phyloP scores from a whole-genome alignment of 257 asterid genomes.

The Ajuga chamaepitys region DNA sequence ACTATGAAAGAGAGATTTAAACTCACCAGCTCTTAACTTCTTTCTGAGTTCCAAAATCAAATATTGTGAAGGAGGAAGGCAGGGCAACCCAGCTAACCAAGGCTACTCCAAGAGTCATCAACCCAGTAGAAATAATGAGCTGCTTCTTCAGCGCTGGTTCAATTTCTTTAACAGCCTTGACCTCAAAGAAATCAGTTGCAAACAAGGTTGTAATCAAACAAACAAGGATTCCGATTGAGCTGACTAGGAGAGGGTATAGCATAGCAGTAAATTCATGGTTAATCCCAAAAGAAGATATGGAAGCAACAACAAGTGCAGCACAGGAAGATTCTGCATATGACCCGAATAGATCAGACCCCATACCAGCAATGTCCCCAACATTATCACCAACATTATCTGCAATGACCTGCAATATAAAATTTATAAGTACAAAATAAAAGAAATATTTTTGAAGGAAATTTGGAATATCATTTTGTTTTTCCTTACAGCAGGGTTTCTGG shows the following conservation, averaged over 20 bases:
- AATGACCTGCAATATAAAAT: slow-evolving; percentile 39
- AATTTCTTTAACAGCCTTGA: slow-evolving; percentile 35
- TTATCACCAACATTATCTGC: slow-evolving; percentile 66
- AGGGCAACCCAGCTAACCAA: slow-evolving; percentile 35
- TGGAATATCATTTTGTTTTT: background rate
- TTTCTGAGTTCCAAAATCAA: slow-evolving; percentile 37
- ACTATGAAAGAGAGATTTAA: too few relatives aligned
- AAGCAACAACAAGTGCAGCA: slow-evolving; percentile 55
- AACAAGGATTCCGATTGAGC: slow-evolving; percentile 44
- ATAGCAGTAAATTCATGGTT: slow-evolving; percentile 43
- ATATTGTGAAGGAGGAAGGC: slow-evolving; percentile 50
- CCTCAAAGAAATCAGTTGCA: slow-evolving; percentile 43
- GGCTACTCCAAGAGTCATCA: slow-evolving; percentile 48
- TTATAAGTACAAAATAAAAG: background rate
- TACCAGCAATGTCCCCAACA: slow-evolving; percentile 64
- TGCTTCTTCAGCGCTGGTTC: slow-evolving; percentile 54
- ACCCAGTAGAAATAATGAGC: slow-evolving; percentile 44
- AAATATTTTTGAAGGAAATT: background rate
- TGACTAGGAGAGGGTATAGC: slow-evolving; percentile 45
- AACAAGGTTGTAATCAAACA: slow-evolving; percentile 45
- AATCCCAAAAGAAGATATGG: slow-evolving; percentile 52
- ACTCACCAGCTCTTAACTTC: slow-evolving; percentile 39
- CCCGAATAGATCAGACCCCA: slow-evolving; percentile 58
- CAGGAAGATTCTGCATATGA: slow-evolving; percentile 65
- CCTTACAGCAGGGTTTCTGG: slow-evolving; percentile 43